Evolutionary conservation across 345 rosid species (phyloP), one percentile per base, ranked within the genome.

Genomic region (Ceriops tagal): DNA sequence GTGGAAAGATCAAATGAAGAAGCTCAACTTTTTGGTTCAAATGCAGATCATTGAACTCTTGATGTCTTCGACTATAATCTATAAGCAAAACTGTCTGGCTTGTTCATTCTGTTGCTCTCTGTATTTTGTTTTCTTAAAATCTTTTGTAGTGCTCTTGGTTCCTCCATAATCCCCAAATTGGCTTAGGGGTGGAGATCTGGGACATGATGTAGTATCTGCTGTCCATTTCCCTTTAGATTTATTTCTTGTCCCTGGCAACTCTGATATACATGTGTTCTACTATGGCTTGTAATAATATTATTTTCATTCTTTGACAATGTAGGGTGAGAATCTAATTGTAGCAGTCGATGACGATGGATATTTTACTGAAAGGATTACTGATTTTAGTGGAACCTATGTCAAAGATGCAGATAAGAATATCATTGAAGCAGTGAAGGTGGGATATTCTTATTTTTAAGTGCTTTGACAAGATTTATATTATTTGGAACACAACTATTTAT

Each of bases 271-370:
- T n/a, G 8, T 55, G 4, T 56, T 27, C 16, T 56, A 16, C 59
- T 24, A 8, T n/a, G 28, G 26, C 59, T 56, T 56, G 18, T 56
- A 24, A 37, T 74, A 55, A 55, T 21, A 56, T 16, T 20, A 35
- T 8, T 52, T 66, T 66, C 47, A 18, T 39, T 70, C 67, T 26
- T 58, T 51, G 19, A 27, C 13, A 0, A 26, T 73, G 61, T 74
- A 92, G 98, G 97, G 92, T 8, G 98, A 89, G 68, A 82, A 79
- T 66, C 75, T 95, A 77, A 79, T 89, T 28, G 98, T 95, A 58
- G 89, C 97, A 22, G 99, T 95, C 76, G 99, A 95, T 75, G 98
- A 92, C 62, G 99, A 95, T 80, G 99, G 99, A 56, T 84, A 71
- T 72, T 95, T 95, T 77, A 86, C 87, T 57, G 89, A 77, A 69